phyloP scores from a whole-genome alignment of 306 rosid genomes.

The Vigna nakashimae region DNA sequence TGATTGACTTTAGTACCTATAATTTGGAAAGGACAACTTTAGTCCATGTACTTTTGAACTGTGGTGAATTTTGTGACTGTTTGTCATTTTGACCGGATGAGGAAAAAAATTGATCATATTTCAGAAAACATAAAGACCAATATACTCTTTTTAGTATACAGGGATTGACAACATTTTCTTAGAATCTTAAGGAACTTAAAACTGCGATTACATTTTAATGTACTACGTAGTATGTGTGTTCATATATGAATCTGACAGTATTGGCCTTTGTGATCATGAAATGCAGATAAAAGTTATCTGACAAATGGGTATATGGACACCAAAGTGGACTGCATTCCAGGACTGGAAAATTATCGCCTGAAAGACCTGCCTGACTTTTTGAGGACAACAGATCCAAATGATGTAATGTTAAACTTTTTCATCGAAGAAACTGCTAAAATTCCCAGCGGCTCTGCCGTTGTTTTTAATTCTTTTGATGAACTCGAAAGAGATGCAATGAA shows the following conservation, averaged over 20 bases:
- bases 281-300: slow-evolving; percentile 31
- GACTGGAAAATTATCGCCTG: slow-evolving; percentile 16
- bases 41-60: neutral
- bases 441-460: slow-evolving; percentile 3
- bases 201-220: neutral
- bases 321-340: slow-evolving; percentile 33
- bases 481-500: neutral
- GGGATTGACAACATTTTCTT: neutral
- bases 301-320: slow-evolving; percentile 38
- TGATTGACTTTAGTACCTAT: neutral
- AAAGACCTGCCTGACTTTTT: slow-evolving; percentile 29
- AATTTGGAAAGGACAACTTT: no score
- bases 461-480: slow-evolving; percentile 4
- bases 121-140: neutral
- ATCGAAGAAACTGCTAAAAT: neutral
- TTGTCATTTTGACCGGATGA: neutral
- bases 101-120: neutral
- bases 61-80: no score
- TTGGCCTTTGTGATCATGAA: neutral
- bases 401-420: slow-evolving; percentile 2
- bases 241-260: neutral
- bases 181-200: neutral
- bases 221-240: neutral
- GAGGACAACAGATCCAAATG: slow-evolving; percentile 39
- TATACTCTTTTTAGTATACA: no score